Evolutionary conservation across 208 protist species (phyloP), one percentile per base, ranked within the genome.

Genomic region (Herpetomonas muscarum): DNA sequence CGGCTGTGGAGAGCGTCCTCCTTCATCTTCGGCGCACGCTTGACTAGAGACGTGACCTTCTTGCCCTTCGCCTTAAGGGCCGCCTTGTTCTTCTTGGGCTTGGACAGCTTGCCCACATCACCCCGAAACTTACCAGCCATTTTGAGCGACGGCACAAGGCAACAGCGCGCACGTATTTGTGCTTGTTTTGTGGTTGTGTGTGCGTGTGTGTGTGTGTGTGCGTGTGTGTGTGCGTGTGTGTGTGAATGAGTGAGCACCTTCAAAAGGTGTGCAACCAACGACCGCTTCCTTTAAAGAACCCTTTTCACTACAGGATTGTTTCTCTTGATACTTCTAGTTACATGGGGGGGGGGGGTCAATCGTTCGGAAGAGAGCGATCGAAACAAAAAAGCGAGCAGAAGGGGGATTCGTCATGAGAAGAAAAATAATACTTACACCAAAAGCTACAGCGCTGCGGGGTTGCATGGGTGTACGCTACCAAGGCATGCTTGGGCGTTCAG

Each of bases 121-220:
- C 82, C 86, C 28, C 86, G 77, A 52, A 93, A 93, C 50, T 74
- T 82, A 12, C 86, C 86, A 3, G 82, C 86, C 86, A 93, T 92
- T 30, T 22, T 36, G 37, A 4, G 15, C 21, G 9, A 10, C 26
- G 5, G 7, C 39, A 12, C 21, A 32, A 12, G 9, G 15, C 39
- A 61, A 48, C 12, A 53, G 26, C 5, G 19, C 6, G 9, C 3
- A 13, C 21, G 17, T 36, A 48, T 37, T 10, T 55, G 4, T 28
- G 32, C 21, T 26, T 17, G 6, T 19, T 42, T 7, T n/a, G 22
- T 53, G 25, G 15, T 64, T 50, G 13, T 67, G 10, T 62, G 22
- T 67, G 15, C 54, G 44, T 66, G 61, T 67, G 37, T 59, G 31
- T 56, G 37, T 70, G 45, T 70, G 44, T 56, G 39, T 15, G 29